Evolutionary conservation across 768 basidiomycete genomes (phyloP).

Genomic region (Auriscalpium microsporum): DNA sequence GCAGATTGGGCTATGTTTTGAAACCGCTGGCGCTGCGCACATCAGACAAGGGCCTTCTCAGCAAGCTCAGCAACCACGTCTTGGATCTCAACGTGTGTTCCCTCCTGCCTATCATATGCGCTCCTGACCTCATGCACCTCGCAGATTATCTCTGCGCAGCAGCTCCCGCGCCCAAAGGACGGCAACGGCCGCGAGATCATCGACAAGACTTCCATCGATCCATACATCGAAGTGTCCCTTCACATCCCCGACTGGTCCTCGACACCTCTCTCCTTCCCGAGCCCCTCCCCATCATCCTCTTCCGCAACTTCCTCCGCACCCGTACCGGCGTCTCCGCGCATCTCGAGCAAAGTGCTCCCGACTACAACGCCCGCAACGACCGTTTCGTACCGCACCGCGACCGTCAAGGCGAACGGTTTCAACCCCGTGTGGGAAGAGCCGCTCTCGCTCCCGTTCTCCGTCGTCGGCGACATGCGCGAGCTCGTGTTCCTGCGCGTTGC

Average conservation of each 20-base stretch:
- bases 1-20: constrained; percentile 81
- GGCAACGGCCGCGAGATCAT: constrained; percentile 50
- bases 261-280: constrained; percentile 21
- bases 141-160: constrained; percentile 81
- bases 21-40: constrained; percentile 73
- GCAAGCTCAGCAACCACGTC: constrained; percentile 45
- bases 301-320: too few relatives aligned
- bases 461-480: constrained; percentile 68
- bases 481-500: constrained; percentile 78
- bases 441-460: constrained; percentile 65
- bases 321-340: constrained; percentile 5
- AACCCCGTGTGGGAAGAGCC: constrained; percentile 83
- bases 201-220: constrained; percentile 52
- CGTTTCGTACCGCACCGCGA: constrained; percentile 47
- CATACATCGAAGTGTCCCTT: constrained; percentile 75
- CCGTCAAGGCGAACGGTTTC: constrained; percentile 83
- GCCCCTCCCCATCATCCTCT: background rate
- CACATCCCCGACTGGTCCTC: constrained; percentile 66
- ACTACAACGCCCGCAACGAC: constrained; percentile 32
- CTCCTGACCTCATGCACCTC: background rate
- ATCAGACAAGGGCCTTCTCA: constrained; percentile 51
- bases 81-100: constrained; percentile 54
- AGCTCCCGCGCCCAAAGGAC: constrained; percentile 71
- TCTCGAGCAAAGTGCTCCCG: constrained; percentile 9
- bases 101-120: background rate